Evolutionary conservation across 163 green algal genomes (phyloP).

Genomic region (Scenedesmus sp.): DNA sequence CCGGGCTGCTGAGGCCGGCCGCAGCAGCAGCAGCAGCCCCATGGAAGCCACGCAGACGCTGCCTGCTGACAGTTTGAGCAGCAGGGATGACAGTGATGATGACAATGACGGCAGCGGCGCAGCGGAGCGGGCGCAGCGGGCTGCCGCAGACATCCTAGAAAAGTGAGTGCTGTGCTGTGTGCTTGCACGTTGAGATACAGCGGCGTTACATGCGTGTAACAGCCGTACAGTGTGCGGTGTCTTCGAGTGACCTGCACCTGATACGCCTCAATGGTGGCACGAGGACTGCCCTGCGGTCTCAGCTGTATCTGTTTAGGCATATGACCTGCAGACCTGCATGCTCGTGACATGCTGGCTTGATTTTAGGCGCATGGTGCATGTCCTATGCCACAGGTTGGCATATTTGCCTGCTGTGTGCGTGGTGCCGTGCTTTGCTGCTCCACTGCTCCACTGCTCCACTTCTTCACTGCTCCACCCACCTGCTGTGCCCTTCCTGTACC

Average conservation of each 20-base stretch:
- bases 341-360: too few relatives aligned
- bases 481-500: too few relatives aligned
- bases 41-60: conserved; percentile 19
- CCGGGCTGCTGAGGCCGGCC: background rate
- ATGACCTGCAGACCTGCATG: background rate
- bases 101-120: conserved; percentile 14
- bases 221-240: too few relatives aligned
- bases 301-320: too few relatives aligned
- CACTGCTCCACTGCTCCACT: background rate
- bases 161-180: conserved; percentile 27
- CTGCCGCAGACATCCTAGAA: conserved; percentile 14
- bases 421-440: background rate
- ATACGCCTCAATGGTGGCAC: too few relatives aligned
- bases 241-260: too few relatives aligned
- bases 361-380: background rate
- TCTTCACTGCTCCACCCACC: background rate
- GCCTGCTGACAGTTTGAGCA: conserved; percentile 22
- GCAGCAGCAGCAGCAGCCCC: background rate
- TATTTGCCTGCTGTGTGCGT: background rate
- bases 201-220: too few relatives aligned
- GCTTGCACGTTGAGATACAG: too few relatives aligned
- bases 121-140: conserved; percentile 29
- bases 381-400: too few relatives aligned
- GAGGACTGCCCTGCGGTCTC: too few relatives aligned
- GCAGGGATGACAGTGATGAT: background rate